Evolutionary conservation across 495 filamentous ascomycete genomes (phyloP), one percentile per base, ranked within the genome.

Genomic region (Xylaria acuta): DNA sequence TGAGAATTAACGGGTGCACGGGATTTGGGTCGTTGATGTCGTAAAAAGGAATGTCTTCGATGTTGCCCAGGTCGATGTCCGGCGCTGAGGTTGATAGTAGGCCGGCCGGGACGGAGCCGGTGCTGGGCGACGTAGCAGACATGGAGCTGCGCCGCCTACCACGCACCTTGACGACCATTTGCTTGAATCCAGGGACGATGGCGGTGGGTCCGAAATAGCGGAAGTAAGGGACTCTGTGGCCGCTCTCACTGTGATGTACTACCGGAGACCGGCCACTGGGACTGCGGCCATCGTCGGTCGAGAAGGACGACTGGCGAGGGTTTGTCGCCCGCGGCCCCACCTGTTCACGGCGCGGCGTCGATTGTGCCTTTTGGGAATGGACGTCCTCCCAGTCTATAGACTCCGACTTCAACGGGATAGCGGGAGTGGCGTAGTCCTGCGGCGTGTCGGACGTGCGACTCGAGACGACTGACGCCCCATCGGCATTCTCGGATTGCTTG

Each of bases 141-240:
- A 85, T 82, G 43, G 82, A 84, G 70, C 85, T 86, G 72, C 81
- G 80, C 7, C 85, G 79, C 70, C 86, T 77, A 74, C 86, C 81
- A 41, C 83, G 80, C 18, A 95, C 89, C 75, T 92, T 91, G 60
- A 93, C 92, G 65, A 96, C 91, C 91, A 95, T 94, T 77, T 95
- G 92, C 80, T 95, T 97, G 81, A 93, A 95, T n/a, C 93, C 93
- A 3, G 93, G 93, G 45, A 95, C 92, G 75, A 97, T 97, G 70
- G 93, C 93, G 3, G 93, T 97, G 1, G 93, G 92, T 0, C 93
- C 93, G 77, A 95, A 95, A 77, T 95, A 97, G 56, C 93, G 84
- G 78, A 95, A 97, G 78, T 94, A 97, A 2, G 93, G 93, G 68
- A 95, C 92, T 66, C 93, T 91, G 73, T 84, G 83, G 38, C 71